Conservation (phyloP, 2,329 filamentous ascomycete genomes). For the Penicillium sp. region DNA sequence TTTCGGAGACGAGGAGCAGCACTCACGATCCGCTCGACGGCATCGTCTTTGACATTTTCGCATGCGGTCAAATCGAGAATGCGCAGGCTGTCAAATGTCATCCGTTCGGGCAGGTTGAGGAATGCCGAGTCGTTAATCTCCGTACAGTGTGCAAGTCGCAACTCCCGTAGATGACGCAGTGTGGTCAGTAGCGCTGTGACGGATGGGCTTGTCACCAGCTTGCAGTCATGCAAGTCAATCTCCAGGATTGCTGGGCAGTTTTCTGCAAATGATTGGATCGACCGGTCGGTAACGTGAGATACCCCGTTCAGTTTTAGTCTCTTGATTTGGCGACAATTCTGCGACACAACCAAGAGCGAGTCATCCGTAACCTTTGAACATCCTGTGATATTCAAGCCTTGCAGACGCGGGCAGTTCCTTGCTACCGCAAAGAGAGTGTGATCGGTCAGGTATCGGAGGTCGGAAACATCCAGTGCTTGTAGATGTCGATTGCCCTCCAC, state of each 20-base stretch:
- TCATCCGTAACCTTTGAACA: constrained; percentile 86
- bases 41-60: constrained; percentile 79
- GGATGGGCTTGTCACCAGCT: constrained; percentile 78
- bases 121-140: constrained; percentile 89
- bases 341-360: constrained; percentile 78
- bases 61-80: constrained; percentile 95
- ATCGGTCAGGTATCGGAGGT: constrained; percentile 80
- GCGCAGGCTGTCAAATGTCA: constrained; percentile 82
- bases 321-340: constrained; percentile 85
- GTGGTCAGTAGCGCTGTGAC: constrained; percentile 80
- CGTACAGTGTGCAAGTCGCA: constrained; percentile 84
- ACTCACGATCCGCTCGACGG: constrained; percentile 85
- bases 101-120: constrained; percentile 71
- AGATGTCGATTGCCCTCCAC: constrained; percentile 80
- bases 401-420: constrained; percentile 79
- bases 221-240: constrained; percentile 90
- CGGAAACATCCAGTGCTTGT: constrained; percentile 88
- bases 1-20: constrained; percentile 88
- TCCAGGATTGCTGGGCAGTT: constrained; percentile 93
- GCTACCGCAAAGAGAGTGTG: constrained; percentile 78
- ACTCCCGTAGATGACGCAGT: constrained; percentile 83
- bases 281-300: constrained; percentile 78
- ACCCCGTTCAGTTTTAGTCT: constrained; percentile 95
- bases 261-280: constrained; percentile 82
- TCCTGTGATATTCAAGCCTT: constrained; percentile 90